These are phyloP conservation scores for Leptographium procerum DNA, from an alignment of 2,329 filamentous ascomycete genomes.

Conservation along the genomic window DNA sequence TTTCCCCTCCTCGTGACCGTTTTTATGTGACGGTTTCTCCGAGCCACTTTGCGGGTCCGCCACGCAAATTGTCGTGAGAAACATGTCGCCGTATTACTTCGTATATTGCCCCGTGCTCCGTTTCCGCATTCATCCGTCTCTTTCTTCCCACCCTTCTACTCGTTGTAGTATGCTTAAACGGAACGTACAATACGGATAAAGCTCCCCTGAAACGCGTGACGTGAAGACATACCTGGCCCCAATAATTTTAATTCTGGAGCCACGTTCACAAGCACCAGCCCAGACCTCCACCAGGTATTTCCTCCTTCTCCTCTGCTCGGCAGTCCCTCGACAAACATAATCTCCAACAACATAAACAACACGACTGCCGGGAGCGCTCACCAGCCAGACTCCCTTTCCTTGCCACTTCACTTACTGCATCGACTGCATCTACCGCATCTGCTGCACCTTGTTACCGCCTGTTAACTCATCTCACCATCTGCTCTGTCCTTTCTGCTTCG, in stretches of 20 bases:
- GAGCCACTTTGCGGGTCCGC: not conserved
- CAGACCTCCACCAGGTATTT: slow-evolving; percentile 2
- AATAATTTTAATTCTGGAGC: slow-evolving; percentile 10
- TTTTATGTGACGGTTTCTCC: not conserved
- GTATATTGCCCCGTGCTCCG: not conserved
- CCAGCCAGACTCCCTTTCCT: not conserved
- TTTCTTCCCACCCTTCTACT: no score
- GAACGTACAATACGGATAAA: not conserved
- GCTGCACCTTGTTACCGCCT: not conserved
- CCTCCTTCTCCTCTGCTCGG: not conserved
- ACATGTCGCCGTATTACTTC: not conserved
- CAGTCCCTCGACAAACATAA: not conserved
- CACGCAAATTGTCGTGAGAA: not conserved
- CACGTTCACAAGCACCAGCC: slow-evolving; percentile 3
- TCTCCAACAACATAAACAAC: not conserved
- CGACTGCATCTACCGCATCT: not conserved
- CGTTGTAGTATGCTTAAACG: slow-evolving; percentile 5
- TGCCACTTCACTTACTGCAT: not conserved
- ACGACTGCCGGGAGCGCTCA: not conserved
- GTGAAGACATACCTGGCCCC: not conserved
- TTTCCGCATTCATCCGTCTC: not conserved
- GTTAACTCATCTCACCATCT: not conserved
- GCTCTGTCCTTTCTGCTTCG: not conserved
- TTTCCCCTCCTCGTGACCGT: not conserved
- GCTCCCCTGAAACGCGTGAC: slow-evolving; percentile 9